These are phyloP conservation scores for Saitozyma sp. DNA, from an alignment of 768 basidiomycete species.

Conservation along the genomic window DNA sequence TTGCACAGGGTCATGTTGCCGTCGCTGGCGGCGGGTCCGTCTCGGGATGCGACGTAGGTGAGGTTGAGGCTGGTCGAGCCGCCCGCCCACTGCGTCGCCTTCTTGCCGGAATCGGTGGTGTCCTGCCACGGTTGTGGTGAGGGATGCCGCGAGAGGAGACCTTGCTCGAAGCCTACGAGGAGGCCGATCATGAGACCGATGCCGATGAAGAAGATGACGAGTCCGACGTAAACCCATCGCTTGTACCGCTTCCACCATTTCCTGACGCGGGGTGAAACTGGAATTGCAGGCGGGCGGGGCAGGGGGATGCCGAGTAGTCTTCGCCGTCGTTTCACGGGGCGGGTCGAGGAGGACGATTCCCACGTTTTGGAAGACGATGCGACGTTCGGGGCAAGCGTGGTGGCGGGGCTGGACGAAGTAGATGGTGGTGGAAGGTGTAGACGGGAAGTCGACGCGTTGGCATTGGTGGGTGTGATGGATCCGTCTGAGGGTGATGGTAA, in stretches of 20 bases:
- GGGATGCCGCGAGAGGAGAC: constrained; percentile 11
- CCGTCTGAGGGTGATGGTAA: too few relatives aligned
- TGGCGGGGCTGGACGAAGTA: constrained; percentile 6
- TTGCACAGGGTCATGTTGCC: constrained; percentile 40
- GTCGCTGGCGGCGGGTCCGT: constrained; percentile 35
- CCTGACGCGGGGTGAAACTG: background rate
- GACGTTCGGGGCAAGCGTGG: too few relatives aligned
- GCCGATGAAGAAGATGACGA: constrained; percentile 24
- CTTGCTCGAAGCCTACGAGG: constrained; percentile 25
- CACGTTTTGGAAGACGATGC: constrained; percentile 21
- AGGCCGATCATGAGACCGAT: constrained; percentile 36
- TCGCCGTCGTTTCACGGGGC: background rate
- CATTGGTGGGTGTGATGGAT: too few relatives aligned
- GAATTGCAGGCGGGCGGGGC: background rate
- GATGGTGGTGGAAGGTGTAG: constrained; percentile 5
- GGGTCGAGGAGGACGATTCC: constrained; percentile 20
- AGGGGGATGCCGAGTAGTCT: background rate
- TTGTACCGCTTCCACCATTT: constrained; percentile 30
- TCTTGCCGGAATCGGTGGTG: constrained; percentile 17
- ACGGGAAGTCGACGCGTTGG: too few relatives aligned
- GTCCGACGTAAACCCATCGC: constrained; percentile 27
- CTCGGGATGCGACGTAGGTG: constrained; percentile 33
- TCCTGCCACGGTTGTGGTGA: constrained; percentile 24
- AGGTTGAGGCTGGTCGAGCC: constrained; percentile 10
- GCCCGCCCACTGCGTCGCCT: constrained; percentile 10